Base-by-base conservation (phyloP, 768 basidiomycete genomes). In the Boletus tomentosulus region DNA sequence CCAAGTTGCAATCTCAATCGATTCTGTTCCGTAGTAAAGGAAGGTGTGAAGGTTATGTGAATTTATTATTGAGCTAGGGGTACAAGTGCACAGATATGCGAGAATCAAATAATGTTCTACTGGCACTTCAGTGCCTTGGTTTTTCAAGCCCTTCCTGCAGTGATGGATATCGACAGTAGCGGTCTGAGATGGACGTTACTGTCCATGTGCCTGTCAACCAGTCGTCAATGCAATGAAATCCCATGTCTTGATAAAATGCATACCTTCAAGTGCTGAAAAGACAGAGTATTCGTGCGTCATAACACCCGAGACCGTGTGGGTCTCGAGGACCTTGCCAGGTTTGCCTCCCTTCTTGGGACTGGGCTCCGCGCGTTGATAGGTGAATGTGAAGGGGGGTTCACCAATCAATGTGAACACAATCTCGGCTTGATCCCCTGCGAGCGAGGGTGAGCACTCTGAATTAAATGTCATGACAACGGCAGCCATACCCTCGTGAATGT, bases 321-420 rank as follows among this genome's bases (percentile, higher is more conserved):
- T 91, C 71, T 95, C 92, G 7, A 95, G 77, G n/a, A 94, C 83
- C 64, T 87, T 89, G 48, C 83, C 84, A 39, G 82, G 76, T 59
- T 81, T 85, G 46, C 80, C 79, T 30, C 86, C 85, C 66, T 88
- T 89, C 72, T 79, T 83, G 4, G 74, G 68, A 47, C 76, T 78
- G 19, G 84, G 78, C 69, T 92, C 91, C 2, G 90, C 80, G 45
- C 92, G 82, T 68, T 93, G 90, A 71, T 95, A 95, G 0, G 93
- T 94, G 72, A 99, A 98, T 1, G 94, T 87, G 73, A 98, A 99
- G 0, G 97, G 97, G 16, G 97, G 88, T 66, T 91, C 88, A 43
- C 97, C 97, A 31, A 86, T 77, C 50, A 99, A 80, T 3, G 86
- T 85, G 70, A 99, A 98, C 39, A 87, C 73, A 55, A 99, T 97